Conservation (phyloP, 75 land plant genomes). For the Cupressus sempervirens region DNA sequence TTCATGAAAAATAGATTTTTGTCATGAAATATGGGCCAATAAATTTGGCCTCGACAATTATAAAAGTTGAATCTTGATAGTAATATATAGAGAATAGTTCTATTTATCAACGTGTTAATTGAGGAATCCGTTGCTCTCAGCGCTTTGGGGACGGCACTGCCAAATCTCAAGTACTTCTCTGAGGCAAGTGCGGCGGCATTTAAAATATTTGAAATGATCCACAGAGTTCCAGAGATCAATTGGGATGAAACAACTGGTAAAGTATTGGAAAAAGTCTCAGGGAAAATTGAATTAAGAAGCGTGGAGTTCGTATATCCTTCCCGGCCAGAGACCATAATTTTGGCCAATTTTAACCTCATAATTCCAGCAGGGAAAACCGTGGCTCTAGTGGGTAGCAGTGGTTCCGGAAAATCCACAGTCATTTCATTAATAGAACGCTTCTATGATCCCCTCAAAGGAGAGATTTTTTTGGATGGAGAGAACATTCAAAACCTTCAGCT, state of each 20-base stretch:
- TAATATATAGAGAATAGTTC: no score
- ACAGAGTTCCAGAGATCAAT: constrained; percentile 69
- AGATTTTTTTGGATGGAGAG: constrained; percentile 47
- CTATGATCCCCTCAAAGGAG: constrained; percentile 50
- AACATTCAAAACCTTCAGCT: constrained; percentile 44
- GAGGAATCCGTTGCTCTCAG: constrained; percentile 14
- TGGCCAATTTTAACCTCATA: constrained; percentile 23
- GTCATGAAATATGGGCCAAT: no score
- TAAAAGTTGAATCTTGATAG: no score
- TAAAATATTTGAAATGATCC: constrained; percentile 51
- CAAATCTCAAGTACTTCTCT: constrained; percentile 67
- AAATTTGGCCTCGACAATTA: no score
- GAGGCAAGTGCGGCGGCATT: constrained; percentile 63
- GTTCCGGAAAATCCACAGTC: constrained; percentile 67
- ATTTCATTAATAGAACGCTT: constrained; percentile 51
- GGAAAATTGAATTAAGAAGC: constrained; percentile 38
- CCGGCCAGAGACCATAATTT: constrained; percentile 25
- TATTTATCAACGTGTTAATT: neutral
- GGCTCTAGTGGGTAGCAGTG: constrained; percentile 60
- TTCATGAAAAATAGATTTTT: no score
- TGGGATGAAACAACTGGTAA: constrained; percentile 44
- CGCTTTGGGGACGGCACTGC: constrained; percentile 54
- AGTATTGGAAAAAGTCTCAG: constrained; percentile 34
- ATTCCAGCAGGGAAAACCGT: constrained; percentile 47
- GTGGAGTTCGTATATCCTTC: constrained; percentile 47